Evolutionary conservation across 202 grass and related monocot species (phyloP), one percentile per base, ranked within the genome.

Genomic region (Musa balbisiana): DNA sequence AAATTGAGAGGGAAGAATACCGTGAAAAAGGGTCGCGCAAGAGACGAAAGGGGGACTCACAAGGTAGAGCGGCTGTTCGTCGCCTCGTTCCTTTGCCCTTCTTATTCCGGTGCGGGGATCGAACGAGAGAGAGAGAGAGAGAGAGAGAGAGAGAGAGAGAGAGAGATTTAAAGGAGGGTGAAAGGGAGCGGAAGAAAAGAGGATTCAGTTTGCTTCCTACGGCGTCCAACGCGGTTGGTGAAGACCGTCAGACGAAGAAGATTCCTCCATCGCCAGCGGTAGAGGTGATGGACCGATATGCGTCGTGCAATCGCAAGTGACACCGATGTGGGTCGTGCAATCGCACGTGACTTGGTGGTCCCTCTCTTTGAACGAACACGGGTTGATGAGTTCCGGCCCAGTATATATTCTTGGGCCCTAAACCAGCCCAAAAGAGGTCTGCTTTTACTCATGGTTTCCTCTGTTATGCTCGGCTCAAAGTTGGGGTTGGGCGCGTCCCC

Each of bases 401-500:
- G 4, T 6, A 5, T 19, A 9, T 21, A 19, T 20, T 60, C 9
- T 60, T 60, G 56, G 56, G 16, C 19, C 56, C 13, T 16, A 17
- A 16, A 17, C 14, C 55, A 16, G 55, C 14, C 55, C 55, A n/a
- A 13, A 58, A 60, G 3, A 60, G 33, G 33, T 43, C 2, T 27
- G 27, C 27, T 27, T 27, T 27, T 27, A 27, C 55, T 19, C 55
- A 8, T 17, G 2, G 55, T 58, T 58, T 19, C 16, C n/a, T 21
- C 5, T n/a, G 16, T n/a, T 60, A 10, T 16, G 16, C 55, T 58
- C 17, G 11, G 16, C 55, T 60, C 33, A 43, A 43, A 43, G 33
- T 5, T 43, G 33, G 33, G 33, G 33, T 43, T 43, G 33, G 4
- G 3, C 2, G 27, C 74, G 93, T 93, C 63, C 75, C 86, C 52